Evolutionary conservation across 345 rosid species (phyloP), one percentile per base, ranked within the genome.

Genomic region (rapeseed (Brassica napus)): DNA sequence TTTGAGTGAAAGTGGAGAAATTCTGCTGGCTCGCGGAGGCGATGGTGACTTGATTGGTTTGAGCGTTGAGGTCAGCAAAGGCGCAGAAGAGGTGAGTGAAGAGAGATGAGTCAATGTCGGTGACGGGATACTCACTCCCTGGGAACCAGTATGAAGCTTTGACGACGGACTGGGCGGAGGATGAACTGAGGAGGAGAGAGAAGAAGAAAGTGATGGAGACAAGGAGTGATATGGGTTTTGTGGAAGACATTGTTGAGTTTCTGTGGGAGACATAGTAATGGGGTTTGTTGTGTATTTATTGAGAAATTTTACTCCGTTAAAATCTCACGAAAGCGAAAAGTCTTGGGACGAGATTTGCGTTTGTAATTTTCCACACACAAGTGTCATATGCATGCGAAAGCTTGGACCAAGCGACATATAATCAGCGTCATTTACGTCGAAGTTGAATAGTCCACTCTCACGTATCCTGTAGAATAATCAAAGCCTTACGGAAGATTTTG

Each of bases 81-180:
- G 91, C 89, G 7, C 84, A 88, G 8, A 83, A 84, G 4, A 92
- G 84, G 68, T 89, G 92, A 14, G 92, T 89, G 83, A 91, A 88
- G 55, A 85, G 84, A n/a, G 86, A 60, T 32, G 93, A 85, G 37
- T 90, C 71, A 28, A 90, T 86, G 76, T 69, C 76, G 0, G 90
- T 75, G 24, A 75, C 83, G 0, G 83, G 71, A 10, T 74, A 72
- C 1, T 68, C 85, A 44, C 85, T 70, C 11, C 21, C 85, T 1
- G 85, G 77, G 10, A 21, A 76, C 89, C 94, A 91, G 71, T 91
- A 90, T 0, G 81, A 80, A 11, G 87, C 90, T 87, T 81, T 87
- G 35, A 89, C 85, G 81, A 63, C 83, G 72, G 68, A 18, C 71
- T 86, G 88, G 2, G 77, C 82, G 2, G 78, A 16, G 39, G 87